Evolutionary conservation across 1,139 yeast species (phyloP), one percentile per base, ranked within the genome.

Genomic region (Pichia kudriavzevii): DNA sequence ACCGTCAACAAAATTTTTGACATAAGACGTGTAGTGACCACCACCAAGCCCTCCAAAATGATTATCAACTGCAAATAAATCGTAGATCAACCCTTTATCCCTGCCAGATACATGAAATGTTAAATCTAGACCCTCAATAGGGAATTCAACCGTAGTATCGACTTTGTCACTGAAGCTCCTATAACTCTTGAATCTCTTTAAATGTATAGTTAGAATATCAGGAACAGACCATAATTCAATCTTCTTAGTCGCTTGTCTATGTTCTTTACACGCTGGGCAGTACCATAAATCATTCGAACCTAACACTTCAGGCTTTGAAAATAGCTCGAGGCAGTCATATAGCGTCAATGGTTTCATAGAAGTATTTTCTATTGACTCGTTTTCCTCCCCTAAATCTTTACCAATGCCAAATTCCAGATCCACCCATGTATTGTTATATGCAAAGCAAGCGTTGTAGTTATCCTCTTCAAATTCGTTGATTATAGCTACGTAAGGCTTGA

Each of bases 41-140:
- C 98, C 98, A 1, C 97, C 97, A 22, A 91, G 66, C 0, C 97
- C 96, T 37, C 98, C 98, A 55, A 69, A 88, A 55, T 91, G 98
- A 56, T 88, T 88, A 55, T 88, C 97, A 18, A 91, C 96, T 0
- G 94, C 97, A 50, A 84, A 69, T 47, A 91, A 64, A 55, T 91
- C 98, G 56, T 91, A 91, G 1, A 84, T 56, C 13, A 59, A 51
- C 7, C 60, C 60, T 5, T 61, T 61, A 17, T 35, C 32, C 10
- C 59, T 59, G 11, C 62, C 56, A 10, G 61, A 62, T 10, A 82
- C 68, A 47, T 75, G 73, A 16, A 69, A 64, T 2, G 73, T 56
- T 67, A 91, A 68, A 50, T 88, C 93, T 30, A 91, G 64, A 0
- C 84, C 91, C 43, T 75, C 79, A 28, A 87, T 78, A 1, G 98